Base-by-base conservation (phyloP, 805 yeast species). In the Myxozyma neotropica region DNA sequence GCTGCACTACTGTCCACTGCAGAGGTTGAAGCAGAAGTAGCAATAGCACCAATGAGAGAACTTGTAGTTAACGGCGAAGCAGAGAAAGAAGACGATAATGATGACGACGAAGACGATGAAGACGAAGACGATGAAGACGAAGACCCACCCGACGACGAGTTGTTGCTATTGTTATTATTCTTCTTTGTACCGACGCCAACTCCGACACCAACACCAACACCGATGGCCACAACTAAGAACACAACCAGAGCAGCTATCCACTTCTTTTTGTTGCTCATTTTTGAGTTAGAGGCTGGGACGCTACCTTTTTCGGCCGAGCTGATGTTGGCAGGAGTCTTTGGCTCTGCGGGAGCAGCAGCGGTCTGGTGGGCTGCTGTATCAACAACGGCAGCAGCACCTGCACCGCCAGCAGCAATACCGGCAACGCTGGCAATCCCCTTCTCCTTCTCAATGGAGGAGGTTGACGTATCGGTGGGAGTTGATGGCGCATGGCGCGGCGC, bases 181-280 rank as follows among this genome's bases (percentile, higher is more conserved):
- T 58, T 33, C 52, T 43, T 53, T 12, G 57, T 57, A 6, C 58
- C 57, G 17, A 61, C 65, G 13, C 65, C 65, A 17, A 61, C 65
- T n/a, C 65, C 65, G 12, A 61, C 65, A 19, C 65, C 65, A 31
- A 61, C 65, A 31, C 63, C 65, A 17, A 61, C 65, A 17, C 65
- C 65, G 44, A 61, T 61, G 4, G 65, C 65, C 23, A 61, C 40
- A 4, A 55, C 63, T 17, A 61, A 38, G 21, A 58, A 46, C n/a
- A 61, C 26, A 8, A 48, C 50, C 8, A 55, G 3, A 4, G 40
- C 43, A 4, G 49, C 42, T n/a, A 55, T 47, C 55, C 57, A 57
- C 39, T 59, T 31, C 26, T 50, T 29, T 15, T 27, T n/a, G 39
- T 24, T 12, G 42, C 27, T 12, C 33, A 31, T n/a, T n/a, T 31